Evolutionary conservation across 805 yeast species (phyloP).

Genomic region (Myxozyma vanderwaltii): DNA sequence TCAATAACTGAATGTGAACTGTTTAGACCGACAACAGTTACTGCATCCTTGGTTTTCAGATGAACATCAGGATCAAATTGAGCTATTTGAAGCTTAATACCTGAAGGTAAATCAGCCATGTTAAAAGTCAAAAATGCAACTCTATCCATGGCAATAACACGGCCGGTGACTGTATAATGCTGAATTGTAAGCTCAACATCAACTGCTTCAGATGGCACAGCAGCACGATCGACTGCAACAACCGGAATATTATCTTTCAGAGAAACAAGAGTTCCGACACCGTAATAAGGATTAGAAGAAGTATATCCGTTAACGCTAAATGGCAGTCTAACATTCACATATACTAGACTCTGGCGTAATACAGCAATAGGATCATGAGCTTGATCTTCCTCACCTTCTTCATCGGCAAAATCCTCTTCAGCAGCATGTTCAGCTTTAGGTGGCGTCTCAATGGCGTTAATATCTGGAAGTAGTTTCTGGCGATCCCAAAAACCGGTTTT

Average conservation of each 20-base stretch:
- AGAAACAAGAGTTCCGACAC: slow-evolving; percentile 27
- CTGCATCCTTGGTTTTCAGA: slow-evolving; percentile 19
- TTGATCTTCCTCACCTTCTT: slow-evolving; percentile 17
- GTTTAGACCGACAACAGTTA: slow-evolving; percentile 21
- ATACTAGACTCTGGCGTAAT: slow-evolving; percentile 26
- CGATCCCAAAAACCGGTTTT: slow-evolving; percentile 32
- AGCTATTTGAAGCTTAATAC: slow-evolving; percentile 21
- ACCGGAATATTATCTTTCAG: slow-evolving; percentile 20
- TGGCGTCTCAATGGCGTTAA: not conserved
- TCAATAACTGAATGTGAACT: slow-evolving; percentile 19
- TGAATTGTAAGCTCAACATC: slow-evolving; percentile 33
- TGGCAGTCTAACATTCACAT: slow-evolving; percentile 30
- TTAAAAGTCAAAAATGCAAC: slow-evolving; percentile 29
- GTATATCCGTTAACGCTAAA: slow-evolving; percentile 33
- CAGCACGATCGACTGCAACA: slow-evolving; percentile 29
- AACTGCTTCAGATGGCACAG: slow-evolving; percentile 29
- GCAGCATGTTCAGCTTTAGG: not conserved
- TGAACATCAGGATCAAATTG: slow-evolving; percentile 9
- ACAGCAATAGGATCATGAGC: slow-evolving; percentile 8
- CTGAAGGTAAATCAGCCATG: slow-evolving; percentile 15
- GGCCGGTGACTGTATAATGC: slow-evolving; percentile 25
- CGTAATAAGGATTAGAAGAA: slow-evolving; percentile 26
- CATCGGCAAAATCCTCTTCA: not conserved
- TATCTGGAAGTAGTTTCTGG: not conserved
- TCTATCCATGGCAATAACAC: slow-evolving; percentile 28